A percentile compares a stretch with the other conserved stretches of the same genome.
phyloP scores from a whole-genome alignment of 495 filamentous ascomycete species.

The Letharia columbiana region DNA sequence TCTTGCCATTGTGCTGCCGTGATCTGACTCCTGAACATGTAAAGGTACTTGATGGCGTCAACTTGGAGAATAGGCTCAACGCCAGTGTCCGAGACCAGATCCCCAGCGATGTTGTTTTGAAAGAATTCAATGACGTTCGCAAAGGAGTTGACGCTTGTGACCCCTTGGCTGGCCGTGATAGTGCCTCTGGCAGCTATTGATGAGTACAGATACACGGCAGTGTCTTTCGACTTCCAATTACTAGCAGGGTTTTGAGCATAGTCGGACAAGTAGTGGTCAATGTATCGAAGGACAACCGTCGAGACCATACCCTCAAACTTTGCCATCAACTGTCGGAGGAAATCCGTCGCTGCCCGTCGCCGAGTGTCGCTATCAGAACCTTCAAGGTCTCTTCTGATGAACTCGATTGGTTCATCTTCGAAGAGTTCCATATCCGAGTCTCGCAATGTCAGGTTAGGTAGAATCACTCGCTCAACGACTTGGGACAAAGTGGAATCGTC shows the following conservation, averaged over 20 bases:
- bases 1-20: constrained; percentile 79
- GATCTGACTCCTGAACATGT: constrained; percentile 85
- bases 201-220: constrained; percentile 88
- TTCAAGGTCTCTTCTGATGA: constrained; percentile 90
- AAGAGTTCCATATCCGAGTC: constrained; percentile 93
- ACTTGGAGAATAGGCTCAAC: constrained; percentile 85
- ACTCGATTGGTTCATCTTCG: constrained; percentile 98
- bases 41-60: constrained; percentile 94
- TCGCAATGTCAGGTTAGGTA: constrained; percentile 83
- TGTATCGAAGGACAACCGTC: constrained; percentile 68
- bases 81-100: constrained; percentile 57
- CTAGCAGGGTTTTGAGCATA: constrained; percentile 59
- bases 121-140: constrained; percentile 91
- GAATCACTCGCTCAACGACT: constrained; percentile 87
- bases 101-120: constrained; percentile 74
- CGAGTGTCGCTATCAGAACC: constrained; percentile 92
- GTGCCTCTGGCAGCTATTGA: constrained; percentile 87
- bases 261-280: constrained; percentile 62
- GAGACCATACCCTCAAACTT: constrained; percentile 82
- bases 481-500: constrained; percentile 62
- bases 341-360: constrained; percentile 85
- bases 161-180: constrained; percentile 75
- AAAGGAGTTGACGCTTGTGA: constrained; percentile 74
- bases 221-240: constrained; percentile 96
- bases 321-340: constrained; percentile 75